Evolutionary conservation across 2,329 filamentous ascomycete species (phyloP).

Genomic region (Trichoderma simmonsii): DNA sequence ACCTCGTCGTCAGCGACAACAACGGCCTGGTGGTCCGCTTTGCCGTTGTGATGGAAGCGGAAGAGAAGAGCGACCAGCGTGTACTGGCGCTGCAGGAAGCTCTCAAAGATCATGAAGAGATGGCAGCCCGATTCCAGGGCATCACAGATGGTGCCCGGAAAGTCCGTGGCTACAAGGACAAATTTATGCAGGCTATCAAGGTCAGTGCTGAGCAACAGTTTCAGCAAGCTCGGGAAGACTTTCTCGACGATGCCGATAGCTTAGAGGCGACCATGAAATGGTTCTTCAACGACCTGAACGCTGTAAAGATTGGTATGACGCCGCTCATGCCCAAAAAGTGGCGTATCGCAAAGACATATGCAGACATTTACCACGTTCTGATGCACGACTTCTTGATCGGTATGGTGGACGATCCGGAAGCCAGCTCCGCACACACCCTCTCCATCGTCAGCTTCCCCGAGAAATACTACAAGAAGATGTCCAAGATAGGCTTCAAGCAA

Average conservation of each 20-base stretch:
- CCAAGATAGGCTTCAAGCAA: conserved; percentile 75
- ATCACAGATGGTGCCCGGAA: conserved; percentile 92
- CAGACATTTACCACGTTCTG: conserved; percentile 82
- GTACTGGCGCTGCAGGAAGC: conserved; percentile 90
- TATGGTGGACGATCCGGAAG: conserved; percentile 77
- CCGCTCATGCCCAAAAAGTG: conserved; percentile 92
- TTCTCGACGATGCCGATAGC: conserved; percentile 76
- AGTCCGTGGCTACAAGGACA: conserved; percentile 93
- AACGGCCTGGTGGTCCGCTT: conserved; percentile 86
- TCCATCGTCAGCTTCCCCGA: conserved; percentile 93
- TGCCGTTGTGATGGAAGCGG: conserved; percentile 87
- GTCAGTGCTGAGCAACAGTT: conserved; percentile 72
- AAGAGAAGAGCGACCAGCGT: conserved; percentile 93
- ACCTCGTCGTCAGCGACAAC: conserved; percentile 80
- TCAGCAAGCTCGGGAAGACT: conserved; percentile 66
- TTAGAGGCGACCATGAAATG: conserved; percentile 88
- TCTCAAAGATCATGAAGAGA: conserved; percentile 90
- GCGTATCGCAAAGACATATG: conserved; percentile 90
- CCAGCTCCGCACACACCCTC: conserved; percentile 83
- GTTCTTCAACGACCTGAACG: conserved; percentile 98
- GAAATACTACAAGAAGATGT: conserved; percentile 96
- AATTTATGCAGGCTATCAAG: conserved; percentile 80
- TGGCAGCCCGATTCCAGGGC: conserved; percentile 88
- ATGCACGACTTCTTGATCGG: conserved; percentile 93
- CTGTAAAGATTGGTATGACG: conserved; percentile 89